Base-by-base conservation (phyloP, 441 rosid genomes). In the Biscutella laevigata region DNA sequence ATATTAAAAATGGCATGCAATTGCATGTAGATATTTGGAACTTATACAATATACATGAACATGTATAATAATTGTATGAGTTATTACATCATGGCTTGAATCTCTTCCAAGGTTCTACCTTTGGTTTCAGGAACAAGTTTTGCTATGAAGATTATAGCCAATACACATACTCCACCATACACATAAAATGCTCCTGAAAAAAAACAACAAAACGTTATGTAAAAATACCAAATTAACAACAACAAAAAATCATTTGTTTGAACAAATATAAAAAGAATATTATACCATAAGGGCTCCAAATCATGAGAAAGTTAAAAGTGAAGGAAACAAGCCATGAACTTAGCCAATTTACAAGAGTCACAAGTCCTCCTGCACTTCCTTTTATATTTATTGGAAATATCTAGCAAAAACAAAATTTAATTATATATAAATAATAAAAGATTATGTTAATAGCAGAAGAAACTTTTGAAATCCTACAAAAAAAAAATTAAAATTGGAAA, bases 101-200 rank as follows among this genome's bases (percentile, higher is more conserved):
- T 73, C 67, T 87, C 89, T 79, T 87, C 95, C 63, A 84, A 63
- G 9, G 86, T 69, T 39, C 69, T 65, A 11, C 83, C 90, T 62
- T 82, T 84, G 4, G 88, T 87, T 67, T 87, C 95, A 0, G 90
- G 90, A n/a, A 82, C 90, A 64, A 77, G 44, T 69, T 71, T 68
- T 4, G 48, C 42, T 14, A 72, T 62, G 71, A 84, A 88, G 37
- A 73, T 30, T 22, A 87, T 43, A 5, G 74, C 74, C 7, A 67
- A 11, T 37, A 41, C 69, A 45, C 75, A 75, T 12, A 77, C 37
- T n/a, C 58, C 70, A 4, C 74, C 74, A 26, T 69, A 88, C 11
- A 76, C 17, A 44, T 66, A 62, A 56, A 84, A 82, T 30, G 87
- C 67, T 38, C 84, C 90, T 78, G 74, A 20, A 38, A 37, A 6